Percentiles rank a stretch among this genome's conserved stretches.
Conservation (phyloP, 2,329 filamentous ascomycete genomes). For the Fusarium nelsonii region DNA sequence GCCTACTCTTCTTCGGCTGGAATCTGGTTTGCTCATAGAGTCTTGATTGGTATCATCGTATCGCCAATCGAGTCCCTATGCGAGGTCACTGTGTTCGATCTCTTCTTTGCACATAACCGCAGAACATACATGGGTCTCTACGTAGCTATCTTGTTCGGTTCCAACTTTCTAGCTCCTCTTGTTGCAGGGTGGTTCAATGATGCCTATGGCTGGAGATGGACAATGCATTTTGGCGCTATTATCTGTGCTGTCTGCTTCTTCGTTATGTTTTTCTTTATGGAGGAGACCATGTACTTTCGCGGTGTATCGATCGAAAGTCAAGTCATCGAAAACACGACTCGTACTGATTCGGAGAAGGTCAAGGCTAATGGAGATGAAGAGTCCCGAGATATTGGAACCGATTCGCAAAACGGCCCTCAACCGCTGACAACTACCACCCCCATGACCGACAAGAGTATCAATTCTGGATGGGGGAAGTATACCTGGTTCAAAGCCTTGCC, state of each 20-base stretch:
- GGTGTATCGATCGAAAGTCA: neutral
- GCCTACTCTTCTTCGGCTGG: neutral
- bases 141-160: neutral
- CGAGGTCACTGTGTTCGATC: constrained; percentile 3
- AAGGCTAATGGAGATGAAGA: neutral
- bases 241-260: neutral
- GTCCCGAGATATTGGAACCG: neutral
- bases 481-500: constrained; percentile 5
- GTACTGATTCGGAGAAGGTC: neutral
- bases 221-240: neutral
- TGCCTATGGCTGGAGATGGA: constrained; percentile 1
- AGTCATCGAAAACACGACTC: neutral
- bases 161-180: constrained; percentile 1
- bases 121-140: constrained; percentile 15
- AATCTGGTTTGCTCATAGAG: constrained; percentile 1
- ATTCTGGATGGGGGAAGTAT: neutral
- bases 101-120: constrained; percentile 8
- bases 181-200: constrained; percentile 8
- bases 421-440: neutral
- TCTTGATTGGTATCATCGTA: neutral
- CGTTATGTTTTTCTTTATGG: constrained; percentile 7
- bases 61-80: constrained; percentile 1
- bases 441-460: neutral
- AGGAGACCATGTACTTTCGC: constrained; percentile 13
- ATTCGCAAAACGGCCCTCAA: neutral